A percentile compares a stretch with the other conserved stretches of the same genome.
These are phyloP conservation scores for Ophiocordyceps camponoti-floridani DNA, from an alignment of 2,329 filamentous ascomycete species.

Conservation along the genomic window DNA sequence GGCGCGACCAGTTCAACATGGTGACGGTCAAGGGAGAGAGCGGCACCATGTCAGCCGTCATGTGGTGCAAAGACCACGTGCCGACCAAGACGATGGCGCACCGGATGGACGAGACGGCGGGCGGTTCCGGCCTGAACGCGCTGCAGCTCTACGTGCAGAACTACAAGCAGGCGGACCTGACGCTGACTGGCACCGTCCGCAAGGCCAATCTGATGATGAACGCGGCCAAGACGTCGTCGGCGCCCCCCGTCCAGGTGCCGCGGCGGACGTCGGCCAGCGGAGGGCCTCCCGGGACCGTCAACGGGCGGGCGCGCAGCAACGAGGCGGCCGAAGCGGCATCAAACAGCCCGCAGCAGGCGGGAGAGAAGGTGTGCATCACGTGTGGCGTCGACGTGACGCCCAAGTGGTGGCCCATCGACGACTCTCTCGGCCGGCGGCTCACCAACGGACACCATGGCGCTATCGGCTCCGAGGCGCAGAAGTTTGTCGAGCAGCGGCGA, in stretches of 20 bases:
- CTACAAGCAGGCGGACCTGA: conserved; percentile 87
- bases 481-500: conserved; percentile 39
- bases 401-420: conserved; percentile 49
- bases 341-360: conserved; percentile 17
- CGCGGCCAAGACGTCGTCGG: conserved; percentile 37
- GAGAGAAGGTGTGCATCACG: conserved; percentile 41
- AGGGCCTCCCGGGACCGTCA: conserved; percentile 1
- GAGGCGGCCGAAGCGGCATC: conserved; percentile 10
- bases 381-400: conserved; percentile 56
- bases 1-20: conserved; percentile 62
- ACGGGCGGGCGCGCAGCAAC: conserved; percentile 8
- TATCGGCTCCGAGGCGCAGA: conserved; percentile 36
- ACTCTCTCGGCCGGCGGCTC: conserved; percentile 30
- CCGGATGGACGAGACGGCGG: conserved; percentile 57
- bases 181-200: conserved; percentile 77
- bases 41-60: conserved; percentile 64
- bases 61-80: conserved; percentile 88
- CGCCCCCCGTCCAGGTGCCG: conserved; percentile 15
- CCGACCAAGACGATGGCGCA: conserved; percentile 56
- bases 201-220: conserved; percentile 68
- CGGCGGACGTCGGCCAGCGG: conserved; percentile 34
- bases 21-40: conserved; percentile 67
- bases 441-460: conserved; percentile 31
- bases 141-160: conserved; percentile 74
- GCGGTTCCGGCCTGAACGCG: conserved; percentile 55